Base-by-base conservation (phyloP, 805 yeast species). In the Deakozyma indianensis region DNA sequence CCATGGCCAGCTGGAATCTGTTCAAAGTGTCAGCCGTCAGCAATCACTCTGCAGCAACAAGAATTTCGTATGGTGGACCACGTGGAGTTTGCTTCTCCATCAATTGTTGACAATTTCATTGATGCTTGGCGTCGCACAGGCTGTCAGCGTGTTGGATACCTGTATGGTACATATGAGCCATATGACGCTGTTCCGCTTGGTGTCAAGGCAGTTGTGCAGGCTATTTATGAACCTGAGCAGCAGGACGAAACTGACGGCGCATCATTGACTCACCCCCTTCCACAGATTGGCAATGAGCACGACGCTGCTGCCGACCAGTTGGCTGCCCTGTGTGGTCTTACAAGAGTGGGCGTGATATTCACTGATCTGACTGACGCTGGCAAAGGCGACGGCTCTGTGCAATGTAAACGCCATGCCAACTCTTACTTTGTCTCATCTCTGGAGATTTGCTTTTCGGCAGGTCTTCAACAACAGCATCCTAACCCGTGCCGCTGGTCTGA, bases 1-100 rank as follows among this genome's bases (percentile, higher is more conserved):
- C 90, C 95, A 4, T 92, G 95, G 86, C 97, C 98, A 1, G 72
- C 68, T 44, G 96, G 96, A 0, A 87, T 92, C 53, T 90, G 98
- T 58, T 83, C 95, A 15, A 85, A 87, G 62, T 90, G 98, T 64
- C 97, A 90, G 62, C 97, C 98, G 0, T 79, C 95, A 1, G 92
- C 96, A 0, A 85, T 92, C 48, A 88, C 97, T 0, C 68, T 92
- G 50, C 94, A 83, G 61, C 87, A 79, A 61, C 98, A 92, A 61
- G 68, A 71, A 28, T 92, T 84, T 62, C 74, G 99, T 55, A 85
- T 92, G 95, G 96, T 94, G 23, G 99, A 92, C 61, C 97, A 92
- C 64, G 92, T 92, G 24, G 98, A 92, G 60, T 84, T 88, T 61
- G 77, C 85, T 22, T 77, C 76, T 48, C 76, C 87, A 44, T 68